Evolutionary conservation across 495 filamentous ascomycete species (phyloP), one percentile per base, ranked within the genome.

Genomic region (Trichodelitschia bisporula): DNA sequence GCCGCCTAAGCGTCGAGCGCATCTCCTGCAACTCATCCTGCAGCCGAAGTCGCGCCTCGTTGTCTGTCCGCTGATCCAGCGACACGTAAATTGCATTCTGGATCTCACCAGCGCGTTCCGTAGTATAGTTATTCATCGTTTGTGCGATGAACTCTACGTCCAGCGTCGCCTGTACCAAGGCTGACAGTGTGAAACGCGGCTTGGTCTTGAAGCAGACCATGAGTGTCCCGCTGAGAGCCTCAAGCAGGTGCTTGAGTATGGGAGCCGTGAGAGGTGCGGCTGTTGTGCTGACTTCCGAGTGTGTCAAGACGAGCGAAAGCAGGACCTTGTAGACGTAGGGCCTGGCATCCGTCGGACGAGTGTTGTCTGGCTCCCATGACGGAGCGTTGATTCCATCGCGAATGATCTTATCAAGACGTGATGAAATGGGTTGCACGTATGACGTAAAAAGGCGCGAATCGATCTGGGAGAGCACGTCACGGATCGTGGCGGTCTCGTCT

Each of bases 71-170:
- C 26, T 61, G 56, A 43, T 97, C 86, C 16, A 97, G 52, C 52
- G 79, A 75, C 31, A 78, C 64, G 48, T 97, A 97, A 32, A 95
- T 75, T 51, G 77, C 60, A 39, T 73, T 74, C 53, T 93, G 83
- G 24, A 71, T 57, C 37, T 74, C 60, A 10, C 64, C 67, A 12
- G 78, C 78, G 30, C 70, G 61, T n/a, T 89, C 72, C 9, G 76
- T 82, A 1, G 77, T 82, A 44, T 80, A 97, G 33, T 76, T 69
- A 33, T 62, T 72, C 31, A 97, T 54, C 8, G 83, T 92, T 56
- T 95, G 89, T 3, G 80, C 77, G 20, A 93, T 70, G 51, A 95
- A 97, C 50, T 97, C 86, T 5, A 90, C 82, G 36, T 97, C 86
- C 3, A 97, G 61, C 0, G 89, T 95, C 2, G 89, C 89, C 51